Conservation (phyloP, 352 stramenopile species). For the Blastocystis sp. region DNA sequence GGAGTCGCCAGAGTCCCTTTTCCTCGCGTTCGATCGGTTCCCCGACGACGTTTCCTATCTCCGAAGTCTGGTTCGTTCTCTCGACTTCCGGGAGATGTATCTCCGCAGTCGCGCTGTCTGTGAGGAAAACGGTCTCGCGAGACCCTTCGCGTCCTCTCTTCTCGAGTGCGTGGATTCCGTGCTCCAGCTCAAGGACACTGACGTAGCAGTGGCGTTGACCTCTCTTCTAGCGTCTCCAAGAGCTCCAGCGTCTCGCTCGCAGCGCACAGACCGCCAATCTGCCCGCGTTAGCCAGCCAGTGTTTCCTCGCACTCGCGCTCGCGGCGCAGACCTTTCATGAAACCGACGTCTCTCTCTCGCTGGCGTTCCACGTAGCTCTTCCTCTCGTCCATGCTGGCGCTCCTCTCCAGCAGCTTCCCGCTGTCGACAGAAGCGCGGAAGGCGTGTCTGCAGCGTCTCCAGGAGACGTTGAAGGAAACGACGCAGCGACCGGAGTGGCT, state of each 20-base stretch:
- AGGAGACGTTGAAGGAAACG: neutral
- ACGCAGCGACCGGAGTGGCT: neutral
- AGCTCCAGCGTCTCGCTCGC: neutral
- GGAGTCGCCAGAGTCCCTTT: neutral
- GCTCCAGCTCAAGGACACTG: neutral
- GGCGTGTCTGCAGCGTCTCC: neutral
- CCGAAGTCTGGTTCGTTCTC: neutral
- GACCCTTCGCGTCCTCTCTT: neutral
- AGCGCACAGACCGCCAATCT: neutral
- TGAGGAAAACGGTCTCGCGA: neutral
- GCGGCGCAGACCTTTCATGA: neutral
- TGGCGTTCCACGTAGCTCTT: neutral
- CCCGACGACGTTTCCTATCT: neutral
- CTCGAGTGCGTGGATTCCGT: neutral
- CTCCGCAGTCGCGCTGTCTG: neutral
- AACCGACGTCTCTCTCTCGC: neutral
- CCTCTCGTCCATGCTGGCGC: neutral
- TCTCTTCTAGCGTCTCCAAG: no score
- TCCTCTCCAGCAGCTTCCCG: neutral
- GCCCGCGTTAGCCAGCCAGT: neutral
- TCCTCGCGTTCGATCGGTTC: neutral
- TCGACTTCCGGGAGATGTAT: conserved; percentile 19
- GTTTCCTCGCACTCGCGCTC: neutral
- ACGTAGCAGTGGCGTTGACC: no score
- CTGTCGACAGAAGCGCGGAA: neutral